Percentiles rank a stretch among this genome's conserved stretches.
phyloP scores from a whole-genome alignment of 2,329 filamentous ascomycete genomes.

The Aulographum hederae region DNA sequence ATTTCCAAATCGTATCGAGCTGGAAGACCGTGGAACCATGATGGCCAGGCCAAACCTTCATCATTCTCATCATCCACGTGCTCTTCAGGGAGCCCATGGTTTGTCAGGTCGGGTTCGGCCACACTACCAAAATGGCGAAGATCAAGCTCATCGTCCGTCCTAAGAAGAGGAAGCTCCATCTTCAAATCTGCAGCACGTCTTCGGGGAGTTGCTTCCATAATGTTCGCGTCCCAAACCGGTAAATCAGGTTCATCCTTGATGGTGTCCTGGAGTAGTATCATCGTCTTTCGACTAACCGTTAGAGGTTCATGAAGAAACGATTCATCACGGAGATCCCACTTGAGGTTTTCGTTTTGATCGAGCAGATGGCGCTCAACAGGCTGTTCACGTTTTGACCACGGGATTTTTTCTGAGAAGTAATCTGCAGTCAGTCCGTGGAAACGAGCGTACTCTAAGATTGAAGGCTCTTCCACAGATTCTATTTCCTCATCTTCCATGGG shows the following conservation, averaged over 20 bases:
- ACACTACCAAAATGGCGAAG: conserved; percentile 18
- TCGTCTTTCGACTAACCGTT: neutral
- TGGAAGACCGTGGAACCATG: conserved; percentile 14
- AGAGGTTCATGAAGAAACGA: neutral
- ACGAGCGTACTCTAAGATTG: neutral
- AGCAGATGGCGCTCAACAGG: neutral
- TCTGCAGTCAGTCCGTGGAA: neutral
- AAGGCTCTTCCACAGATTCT: neutral
- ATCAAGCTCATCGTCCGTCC: conserved; percentile 26
- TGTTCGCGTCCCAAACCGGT: neutral
- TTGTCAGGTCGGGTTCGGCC: conserved; percentile 10
- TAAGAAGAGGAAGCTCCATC: conserved; percentile 27
- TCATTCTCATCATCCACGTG: conserved; percentile 20
- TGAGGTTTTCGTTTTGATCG: neutral
- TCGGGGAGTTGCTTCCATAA: neutral
- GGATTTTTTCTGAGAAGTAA: neutral
- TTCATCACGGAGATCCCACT: neutral
- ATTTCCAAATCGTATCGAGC: conserved; percentile 9
- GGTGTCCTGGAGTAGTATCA: neutral
- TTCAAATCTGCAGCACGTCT: conserved; percentile 13
- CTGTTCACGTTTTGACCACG: neutral
- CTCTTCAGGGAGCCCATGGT: conserved; percentile 17
- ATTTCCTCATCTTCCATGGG: too few relatives aligned
- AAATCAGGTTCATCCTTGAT: neutral
- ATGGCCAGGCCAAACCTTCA: conserved; percentile 23